Evolutionary conservation across 1,284 basidiomycete genomes (phyloP).

Genomic region (Meira nashicola): DNA sequence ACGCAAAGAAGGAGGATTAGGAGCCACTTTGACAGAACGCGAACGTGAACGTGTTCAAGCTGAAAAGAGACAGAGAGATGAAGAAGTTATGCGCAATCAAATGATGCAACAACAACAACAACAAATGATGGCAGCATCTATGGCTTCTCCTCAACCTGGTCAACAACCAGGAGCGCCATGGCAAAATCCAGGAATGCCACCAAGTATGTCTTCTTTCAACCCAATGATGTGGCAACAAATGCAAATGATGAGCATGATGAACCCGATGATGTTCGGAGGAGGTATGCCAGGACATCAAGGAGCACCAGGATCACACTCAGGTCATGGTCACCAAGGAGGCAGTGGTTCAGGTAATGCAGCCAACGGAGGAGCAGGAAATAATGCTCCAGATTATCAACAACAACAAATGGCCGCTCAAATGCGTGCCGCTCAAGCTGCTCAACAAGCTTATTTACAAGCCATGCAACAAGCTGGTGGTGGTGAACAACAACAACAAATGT

Average conservation of each 20-base stretch:
- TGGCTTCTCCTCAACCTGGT: slow-evolving; percentile 17
- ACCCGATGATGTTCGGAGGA: slow-evolving; percentile 22
- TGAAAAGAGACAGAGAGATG: slow-evolving; percentile 72
- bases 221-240: slow-evolving; percentile 23
- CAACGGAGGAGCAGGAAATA: slow-evolving; percentile 45
- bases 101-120: slow-evolving; percentile 74
- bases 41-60: slow-evolving; percentile 71
- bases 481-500: not conserved
- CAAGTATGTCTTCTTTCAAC: slow-evolving; percentile 9
- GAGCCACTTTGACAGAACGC: slow-evolving; percentile 86
- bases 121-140: slow-evolving; percentile 37
- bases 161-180: slow-evolving; percentile 25
- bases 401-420: slow-evolving; percentile 45
- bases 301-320: slow-evolving; percentile 27
- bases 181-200: slow-evolving; percentile 22
- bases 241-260: slow-evolving; percentile 56
- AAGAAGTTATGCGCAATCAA: slow-evolving; percentile 83
- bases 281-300: slow-evolving; percentile 19
- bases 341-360: slow-evolving; percentile 25
- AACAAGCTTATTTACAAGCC: slow-evolving; percentile 46
- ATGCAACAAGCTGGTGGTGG: slow-evolving; percentile 19
- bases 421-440: slow-evolving; percentile 17
- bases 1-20: slow-evolving; percentile 87
- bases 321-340: slow-evolving; percentile 15
- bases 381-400: slow-evolving; percentile 44